phyloP scores from a whole-genome alignment of 73 alveolate species.

The Breviolum minutum region DNA sequence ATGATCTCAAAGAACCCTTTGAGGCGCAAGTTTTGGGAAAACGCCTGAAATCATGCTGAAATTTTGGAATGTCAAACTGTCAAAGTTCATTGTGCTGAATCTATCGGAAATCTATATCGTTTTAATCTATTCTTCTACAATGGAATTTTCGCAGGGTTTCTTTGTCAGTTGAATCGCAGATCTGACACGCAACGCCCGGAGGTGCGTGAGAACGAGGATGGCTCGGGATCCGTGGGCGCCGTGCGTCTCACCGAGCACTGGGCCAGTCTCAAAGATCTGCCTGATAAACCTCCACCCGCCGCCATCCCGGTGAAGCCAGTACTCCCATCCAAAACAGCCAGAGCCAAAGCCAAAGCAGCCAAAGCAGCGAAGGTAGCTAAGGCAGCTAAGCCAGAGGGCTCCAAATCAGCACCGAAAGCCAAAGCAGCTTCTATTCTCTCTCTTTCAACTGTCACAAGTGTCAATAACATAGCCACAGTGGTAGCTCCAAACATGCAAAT shows the following conservation, averaged over 20 bases:
- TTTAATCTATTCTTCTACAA: no score
- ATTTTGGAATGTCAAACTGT: no score
- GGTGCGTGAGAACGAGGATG: neutral
- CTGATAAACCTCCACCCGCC: slow-evolving; percentile 35
- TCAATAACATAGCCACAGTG: no score
- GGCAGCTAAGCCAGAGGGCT: neutral
- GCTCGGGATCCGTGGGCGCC: neutral
- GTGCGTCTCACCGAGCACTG: slow-evolving; percentile 44
- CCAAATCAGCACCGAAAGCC: neutral
- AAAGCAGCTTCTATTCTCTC: no score
- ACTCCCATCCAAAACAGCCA: neutral
- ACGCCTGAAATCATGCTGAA: neutral
- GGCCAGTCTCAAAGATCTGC: slow-evolving; percentile 7
- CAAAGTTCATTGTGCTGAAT: no score
- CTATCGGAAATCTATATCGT: no score
- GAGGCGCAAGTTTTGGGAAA: neutral
- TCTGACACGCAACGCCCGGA: neutral
- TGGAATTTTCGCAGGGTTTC: neutral
- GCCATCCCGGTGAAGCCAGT: neutral
- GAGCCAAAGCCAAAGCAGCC: neutral
- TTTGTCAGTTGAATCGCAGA: neutral
- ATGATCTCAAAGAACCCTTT: slow-evolving; percentile 46
- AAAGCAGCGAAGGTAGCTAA: slow-evolving; percentile 2
- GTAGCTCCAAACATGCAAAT: no score
- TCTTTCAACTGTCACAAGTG: no score